phyloP scores from a whole-genome alignment of 2,329 filamentous ascomycete genomes.

The Didymella keratinophila region DNA sequence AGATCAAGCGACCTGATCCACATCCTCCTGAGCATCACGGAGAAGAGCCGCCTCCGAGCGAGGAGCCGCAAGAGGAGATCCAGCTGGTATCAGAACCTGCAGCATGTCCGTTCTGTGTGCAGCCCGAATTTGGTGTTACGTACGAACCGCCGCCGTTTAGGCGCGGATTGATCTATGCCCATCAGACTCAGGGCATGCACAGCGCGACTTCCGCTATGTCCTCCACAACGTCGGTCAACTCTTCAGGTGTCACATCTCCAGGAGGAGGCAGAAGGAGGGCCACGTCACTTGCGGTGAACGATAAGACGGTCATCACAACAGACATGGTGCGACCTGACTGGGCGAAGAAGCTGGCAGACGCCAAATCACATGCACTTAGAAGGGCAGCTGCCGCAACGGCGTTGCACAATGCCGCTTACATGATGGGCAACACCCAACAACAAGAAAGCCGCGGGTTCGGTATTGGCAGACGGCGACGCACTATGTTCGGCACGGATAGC shows the following conservation, averaged over 20 bases:
- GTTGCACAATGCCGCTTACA: conserved; percentile 90
- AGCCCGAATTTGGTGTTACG: conserved; percentile 94
- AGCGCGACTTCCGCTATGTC: conserved; percentile 77
- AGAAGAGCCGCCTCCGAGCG: conserved; percentile 50
- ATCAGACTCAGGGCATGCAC: conserved; percentile 60
- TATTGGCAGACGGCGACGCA: conserved; percentile 56
- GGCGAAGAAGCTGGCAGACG: conserved; percentile 86
- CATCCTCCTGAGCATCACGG: conserved; percentile 81
- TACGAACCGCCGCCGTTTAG: conserved; percentile 91
- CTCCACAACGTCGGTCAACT: conserved; percentile 80
- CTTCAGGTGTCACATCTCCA: conserved; percentile 54
- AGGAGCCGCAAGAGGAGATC: conserved; percentile 60
- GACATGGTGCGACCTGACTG: conserved; percentile 94
- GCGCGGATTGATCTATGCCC: conserved; percentile 76
- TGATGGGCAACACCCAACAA: conserved; percentile 70
- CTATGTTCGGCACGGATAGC: conserved; percentile 60
- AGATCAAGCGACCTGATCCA: conserved; percentile 94
- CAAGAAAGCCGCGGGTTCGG: conserved; percentile 60
- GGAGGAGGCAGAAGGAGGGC: conserved; percentile 63
- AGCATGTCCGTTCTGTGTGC: conserved; percentile 92
- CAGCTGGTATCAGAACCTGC: conserved; percentile 90
- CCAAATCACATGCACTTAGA: conserved; percentile 82
- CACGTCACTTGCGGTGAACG: conserved; percentile 79
- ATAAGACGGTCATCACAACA: conserved; percentile 87
- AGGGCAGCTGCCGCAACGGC: conserved; percentile 92